Conservation (phyloP, 345 rosid genomes). For the Populus pruinosa region DNA sequence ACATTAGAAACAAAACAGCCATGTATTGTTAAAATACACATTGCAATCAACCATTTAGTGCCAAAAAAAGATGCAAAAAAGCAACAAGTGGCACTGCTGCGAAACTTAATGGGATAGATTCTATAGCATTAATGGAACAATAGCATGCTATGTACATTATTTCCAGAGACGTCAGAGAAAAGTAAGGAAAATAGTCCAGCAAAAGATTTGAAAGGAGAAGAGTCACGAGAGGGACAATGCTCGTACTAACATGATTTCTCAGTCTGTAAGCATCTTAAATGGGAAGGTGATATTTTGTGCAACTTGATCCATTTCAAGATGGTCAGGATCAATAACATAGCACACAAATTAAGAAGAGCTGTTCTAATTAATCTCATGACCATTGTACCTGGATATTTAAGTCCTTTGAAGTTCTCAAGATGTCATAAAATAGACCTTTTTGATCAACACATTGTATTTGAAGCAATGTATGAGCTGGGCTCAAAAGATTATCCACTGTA, state of each 20-base stretch:
- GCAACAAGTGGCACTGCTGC: neutral
- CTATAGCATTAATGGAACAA: neutral
- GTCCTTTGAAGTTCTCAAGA: slow-evolving; percentile 31
- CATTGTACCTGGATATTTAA: slow-evolving; percentile 22
- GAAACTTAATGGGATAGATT: neutral
- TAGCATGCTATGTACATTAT: neutral
- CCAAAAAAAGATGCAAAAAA: neutral
- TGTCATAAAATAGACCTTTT: slow-evolving; percentile 30
- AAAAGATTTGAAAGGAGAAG: neutral
- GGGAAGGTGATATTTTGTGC: neutral
- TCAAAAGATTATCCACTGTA: slow-evolving; percentile 27
- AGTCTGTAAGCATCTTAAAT: neutral
- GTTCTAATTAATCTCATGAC: neutral
- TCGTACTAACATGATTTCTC: neutral
- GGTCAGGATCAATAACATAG: neutral
- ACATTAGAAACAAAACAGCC: neutral
- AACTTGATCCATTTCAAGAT: neutral
- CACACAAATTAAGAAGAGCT: neutral
- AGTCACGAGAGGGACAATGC: neutral
- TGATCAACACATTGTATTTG: slow-evolving; percentile 34
- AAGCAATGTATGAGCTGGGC: slow-evolving; percentile 32
- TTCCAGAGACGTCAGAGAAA: neutral
- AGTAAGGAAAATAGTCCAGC: neutral
- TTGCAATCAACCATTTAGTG: neutral
- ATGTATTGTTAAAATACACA: neutral